Conservation (phyloP, 331 rosid genomes). For the Rosa hybrid region DNA sequence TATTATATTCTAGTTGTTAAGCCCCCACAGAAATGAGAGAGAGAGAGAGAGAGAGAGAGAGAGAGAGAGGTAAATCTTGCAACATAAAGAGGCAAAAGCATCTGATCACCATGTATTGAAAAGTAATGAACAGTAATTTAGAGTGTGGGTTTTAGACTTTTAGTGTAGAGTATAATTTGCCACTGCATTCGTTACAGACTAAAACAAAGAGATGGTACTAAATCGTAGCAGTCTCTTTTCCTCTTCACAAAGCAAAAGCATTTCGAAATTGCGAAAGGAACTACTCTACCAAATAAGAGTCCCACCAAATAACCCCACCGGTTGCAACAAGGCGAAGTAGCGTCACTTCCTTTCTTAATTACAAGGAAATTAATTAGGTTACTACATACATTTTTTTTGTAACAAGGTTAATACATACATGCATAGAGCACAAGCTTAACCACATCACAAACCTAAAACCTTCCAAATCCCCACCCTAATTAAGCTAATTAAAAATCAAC, state of each 20-base stretch:
- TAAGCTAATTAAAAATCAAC: neutral
- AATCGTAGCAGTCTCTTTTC: neutral
- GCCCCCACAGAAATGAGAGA: too few relatives aligned
- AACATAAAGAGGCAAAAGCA: too few relatives aligned
- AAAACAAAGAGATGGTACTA: too few relatives aligned
- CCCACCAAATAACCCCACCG: neutral
- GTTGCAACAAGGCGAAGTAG: neutral
- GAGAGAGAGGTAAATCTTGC: too few relatives aligned
- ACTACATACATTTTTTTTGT: neutral
- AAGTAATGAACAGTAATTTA: too few relatives aligned
- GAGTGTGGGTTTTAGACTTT: too few relatives aligned
- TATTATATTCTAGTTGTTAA: too few relatives aligned
- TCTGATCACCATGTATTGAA: too few relatives aligned
- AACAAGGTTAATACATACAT: neutral
- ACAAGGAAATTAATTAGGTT: neutral
- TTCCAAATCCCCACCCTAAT: neutral
- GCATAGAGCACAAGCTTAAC: neutral
- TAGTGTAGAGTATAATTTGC: too few relatives aligned
- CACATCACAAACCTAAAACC: neutral
- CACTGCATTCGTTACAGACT: too few relatives aligned
- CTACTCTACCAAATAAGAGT: constrained; percentile 4
- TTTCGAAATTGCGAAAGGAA: neutral
- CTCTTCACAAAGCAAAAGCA: neutral
- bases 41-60: too few relatives aligned
- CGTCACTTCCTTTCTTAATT: neutral